Base-by-base conservation (phyloP, 1,139 yeast genomes). In the Trichomonascaceae sp. region DNA sequence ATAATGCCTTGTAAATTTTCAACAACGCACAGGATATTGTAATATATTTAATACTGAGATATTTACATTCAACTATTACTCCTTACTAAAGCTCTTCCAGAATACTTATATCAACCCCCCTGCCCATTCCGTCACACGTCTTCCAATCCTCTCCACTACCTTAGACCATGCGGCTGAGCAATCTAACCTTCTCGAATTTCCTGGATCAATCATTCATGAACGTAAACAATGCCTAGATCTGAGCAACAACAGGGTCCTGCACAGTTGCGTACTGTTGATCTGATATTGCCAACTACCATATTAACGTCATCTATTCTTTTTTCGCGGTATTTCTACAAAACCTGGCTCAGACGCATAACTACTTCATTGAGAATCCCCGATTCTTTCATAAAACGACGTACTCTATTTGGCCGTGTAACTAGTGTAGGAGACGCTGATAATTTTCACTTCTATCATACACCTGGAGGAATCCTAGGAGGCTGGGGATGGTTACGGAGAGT, bases 391-490 rank as follows among this genome's bases (percentile, higher is more conserved):
- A 71, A 74, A n/a, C 70, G 66, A 12, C 69, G 77, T 30, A 75
- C 77, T 60, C 61, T 91, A n/a, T 78, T 80, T 55, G 99, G 99
- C 0, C 76, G 78, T 54, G 97, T 91, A 5, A 88, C 96, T 0
- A 75, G 95, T 2, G 99, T 93, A 0, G 98, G 98, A 0, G 99
- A 93, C 69, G 99, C 97, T 4, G 99, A 93, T 67, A 91, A 91
- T 66, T 93, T 93, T 69, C 85, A 93, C 53, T 81, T 93, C 61
- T 93, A 77, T 65, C 99, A 93, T 67, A 84, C 95, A 0, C 99
- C 99, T 0, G 98, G 98, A 2, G 99, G 99, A 0, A 56, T 78
- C 0, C 64, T 84, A 1, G 80, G 84, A 3, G 99, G 99, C 0
- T 93, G 99, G 99, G 93, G 95, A 10, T 89, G 96, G 96, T 65